phyloP scores from a whole-genome alignment of 2,329 filamentous ascomycete species.

The Ramichloridium luteum region DNA sequence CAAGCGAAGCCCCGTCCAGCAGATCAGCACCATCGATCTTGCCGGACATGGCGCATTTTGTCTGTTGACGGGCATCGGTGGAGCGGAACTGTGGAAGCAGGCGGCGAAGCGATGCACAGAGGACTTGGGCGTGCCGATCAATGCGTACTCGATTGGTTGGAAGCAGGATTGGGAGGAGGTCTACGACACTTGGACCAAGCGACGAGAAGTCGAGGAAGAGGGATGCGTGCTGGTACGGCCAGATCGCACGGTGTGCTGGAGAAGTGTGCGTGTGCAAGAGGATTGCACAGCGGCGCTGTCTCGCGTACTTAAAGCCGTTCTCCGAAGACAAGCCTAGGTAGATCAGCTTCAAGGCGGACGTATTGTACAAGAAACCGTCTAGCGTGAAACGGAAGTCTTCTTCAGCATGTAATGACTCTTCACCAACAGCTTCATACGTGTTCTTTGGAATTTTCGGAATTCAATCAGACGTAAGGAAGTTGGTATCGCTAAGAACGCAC shows the following conservation, averaged over 20 bases:
- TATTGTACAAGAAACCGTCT: too few species aligned
- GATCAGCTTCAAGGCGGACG: too few species aligned
- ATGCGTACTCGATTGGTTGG: constrained; percentile 43
- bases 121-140: constrained; percentile 36
- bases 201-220: constrained; percentile 44
- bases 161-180: constrained; percentile 49
- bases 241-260: constrained; percentile 48
- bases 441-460: too few species aligned
- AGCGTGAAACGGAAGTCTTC: too few species aligned
- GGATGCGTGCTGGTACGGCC: constrained; percentile 48
- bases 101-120: constrained; percentile 33
- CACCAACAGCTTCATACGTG: too few species aligned
- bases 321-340: too few species aligned
- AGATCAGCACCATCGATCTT: constrained; percentile 47
- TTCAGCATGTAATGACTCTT: too few species aligned
- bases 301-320: too few species aligned
- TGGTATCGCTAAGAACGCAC: too few species aligned
- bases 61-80: constrained; percentile 38
- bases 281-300: constrained; percentile 14
- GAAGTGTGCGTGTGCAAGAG: constrained; percentile 23
- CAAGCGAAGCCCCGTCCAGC: constrained; percentile 30
- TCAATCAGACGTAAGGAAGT: too few species aligned
- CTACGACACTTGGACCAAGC: constrained; percentile 47
- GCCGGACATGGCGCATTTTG: constrained; percentile 43
- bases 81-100: constrained; percentile 37